Conservation (phyloP, 2,329 filamentous ascomycete species). For the Talaromyces amestolkiae region DNA sequence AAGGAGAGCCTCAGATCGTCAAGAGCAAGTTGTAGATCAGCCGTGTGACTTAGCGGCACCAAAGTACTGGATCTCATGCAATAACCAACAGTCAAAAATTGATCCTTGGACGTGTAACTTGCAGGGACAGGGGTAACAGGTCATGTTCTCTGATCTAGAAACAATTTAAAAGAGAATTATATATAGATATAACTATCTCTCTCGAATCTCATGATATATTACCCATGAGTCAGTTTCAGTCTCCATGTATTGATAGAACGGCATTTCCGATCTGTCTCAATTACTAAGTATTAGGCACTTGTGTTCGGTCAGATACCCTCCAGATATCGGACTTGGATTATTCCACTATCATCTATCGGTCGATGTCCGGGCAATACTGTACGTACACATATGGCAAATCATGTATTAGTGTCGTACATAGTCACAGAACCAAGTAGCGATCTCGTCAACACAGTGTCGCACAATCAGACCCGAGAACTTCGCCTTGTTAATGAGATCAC, state of each 20-base stretch:
- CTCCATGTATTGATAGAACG: no score
- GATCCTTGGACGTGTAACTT: not conserved
- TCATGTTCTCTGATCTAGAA: not conserved
- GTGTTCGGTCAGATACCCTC: not conserved
- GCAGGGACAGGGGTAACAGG: not conserved
- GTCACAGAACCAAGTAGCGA: not conserved
- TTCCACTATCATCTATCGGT: not conserved
- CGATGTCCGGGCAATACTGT: not conserved
- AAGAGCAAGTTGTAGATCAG: conserved; percentile 2
- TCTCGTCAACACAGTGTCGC: not conserved
- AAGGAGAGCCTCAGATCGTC: conserved; percentile 10
- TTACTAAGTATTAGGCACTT: not conserved
- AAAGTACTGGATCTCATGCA: conserved; percentile 9
- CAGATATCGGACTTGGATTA: not conserved
- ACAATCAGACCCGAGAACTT: not conserved
- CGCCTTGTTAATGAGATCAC: not conserved
- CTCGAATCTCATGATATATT: not conserved
- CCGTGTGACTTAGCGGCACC: conserved; percentile 13
- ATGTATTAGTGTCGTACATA: not conserved
- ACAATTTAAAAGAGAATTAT: not conserved
- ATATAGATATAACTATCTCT: not conserved
- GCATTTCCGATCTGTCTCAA: not conserved
- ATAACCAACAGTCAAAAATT: not conserved
- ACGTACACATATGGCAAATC: not conserved
- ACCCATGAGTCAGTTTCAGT: not conserved